Evolutionary conservation across 2,329 filamentous ascomycete species (phyloP), one percentile per base, ranked within the genome.

Genomic region (Rhexocercosporidium sp.): DNA sequence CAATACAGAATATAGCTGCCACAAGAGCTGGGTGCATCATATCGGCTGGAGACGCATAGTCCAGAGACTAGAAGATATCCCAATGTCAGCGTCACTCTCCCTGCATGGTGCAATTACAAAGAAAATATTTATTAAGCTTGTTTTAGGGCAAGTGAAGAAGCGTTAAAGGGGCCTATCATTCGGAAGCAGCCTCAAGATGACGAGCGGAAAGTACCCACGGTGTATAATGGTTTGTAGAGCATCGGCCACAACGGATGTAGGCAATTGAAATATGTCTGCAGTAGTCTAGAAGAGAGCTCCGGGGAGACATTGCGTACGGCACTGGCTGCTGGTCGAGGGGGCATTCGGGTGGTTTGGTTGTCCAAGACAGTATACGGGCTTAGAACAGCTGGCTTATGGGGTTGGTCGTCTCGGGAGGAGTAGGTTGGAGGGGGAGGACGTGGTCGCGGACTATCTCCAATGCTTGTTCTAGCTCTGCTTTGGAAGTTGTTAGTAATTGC

Each of bases 221-320:
- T 69, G 57, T 76, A 76, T 22, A 76, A 64, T 16, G 75, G 75
- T 49, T 76, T 77, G 67, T 77, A 77, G 16, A 76, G 67, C 4
- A 77, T 62, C 9, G 75, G 75, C 75, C 75, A 77, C 41, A 75
- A 54, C 7, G 75, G 75, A 69, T 76, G 75, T 20, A 77, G 72
- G 29, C 69, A 76, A 53, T 74, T 71, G 62, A 76, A 77, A 57
- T 74, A 76, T 5, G 69, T 73, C 34, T 75, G 72, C 37, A 77
- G 72, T 3, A 77, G 63, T 41, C 71, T 65, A n/a, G 71, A 73
- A 7, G 73, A 72, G 9, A 71, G 49, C 11, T 73, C 74, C 20
- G 68, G 31, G 39, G 73, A 67, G 22, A 75, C 56, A 16, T 63
- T 47, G 34, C 59, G 62, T 5, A 68, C 9, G 53, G 37, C 53